phyloP scores from a whole-genome alignment of 352 stramenopile genomes.

The Phytopythium chamaehyphon region DNA sequence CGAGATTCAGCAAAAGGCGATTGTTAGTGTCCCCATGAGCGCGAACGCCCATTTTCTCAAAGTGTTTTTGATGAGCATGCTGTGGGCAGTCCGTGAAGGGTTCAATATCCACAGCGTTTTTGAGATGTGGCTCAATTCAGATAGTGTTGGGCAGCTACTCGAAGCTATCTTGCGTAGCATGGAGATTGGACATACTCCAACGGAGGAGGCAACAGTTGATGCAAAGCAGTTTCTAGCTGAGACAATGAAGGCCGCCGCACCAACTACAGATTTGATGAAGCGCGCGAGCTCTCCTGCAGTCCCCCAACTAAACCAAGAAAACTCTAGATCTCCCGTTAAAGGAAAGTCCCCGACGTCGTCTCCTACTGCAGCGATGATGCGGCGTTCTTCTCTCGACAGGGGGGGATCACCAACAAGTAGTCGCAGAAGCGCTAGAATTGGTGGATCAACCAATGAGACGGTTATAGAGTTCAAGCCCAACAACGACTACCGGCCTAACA shows the following conservation, averaged over 20 bases:
- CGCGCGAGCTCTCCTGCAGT: neutral
- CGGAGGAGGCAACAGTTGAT: conserved; percentile 34
- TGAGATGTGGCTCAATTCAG: conserved; percentile 52
- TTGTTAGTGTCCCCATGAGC: conserved; percentile 48
- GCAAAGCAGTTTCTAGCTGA: conserved; percentile 65
- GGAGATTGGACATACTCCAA: conserved; percentile 55
- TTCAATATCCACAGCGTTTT: conserved; percentile 73
- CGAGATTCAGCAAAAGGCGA: conserved; percentile 72
- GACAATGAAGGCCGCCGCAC: conserved; percentile 14
- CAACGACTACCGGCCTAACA: conserved; percentile 3
- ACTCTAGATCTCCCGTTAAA: neutral
- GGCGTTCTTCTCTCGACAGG: neutral
- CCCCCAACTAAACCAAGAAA: neutral
- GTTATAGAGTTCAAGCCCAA: conserved; percentile 13
- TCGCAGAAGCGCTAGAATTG: neutral
- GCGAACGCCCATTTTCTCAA: conserved; percentile 64
- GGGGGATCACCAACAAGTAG: neutral
- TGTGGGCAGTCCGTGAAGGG: conserved; percentile 66
- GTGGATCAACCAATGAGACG: neutral
- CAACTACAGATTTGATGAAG: neutral
- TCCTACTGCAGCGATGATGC: conserved; percentile 4
- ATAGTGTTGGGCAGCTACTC: conserved; percentile 51
- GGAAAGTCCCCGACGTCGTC: neutral
- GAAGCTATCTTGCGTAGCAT: conserved; percentile 67
- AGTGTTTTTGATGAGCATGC: conserved; percentile 45